Evolutionary conservation across 1,139 yeast genomes (phyloP).

Genomic region (Petasospora fabianii): DNA sequence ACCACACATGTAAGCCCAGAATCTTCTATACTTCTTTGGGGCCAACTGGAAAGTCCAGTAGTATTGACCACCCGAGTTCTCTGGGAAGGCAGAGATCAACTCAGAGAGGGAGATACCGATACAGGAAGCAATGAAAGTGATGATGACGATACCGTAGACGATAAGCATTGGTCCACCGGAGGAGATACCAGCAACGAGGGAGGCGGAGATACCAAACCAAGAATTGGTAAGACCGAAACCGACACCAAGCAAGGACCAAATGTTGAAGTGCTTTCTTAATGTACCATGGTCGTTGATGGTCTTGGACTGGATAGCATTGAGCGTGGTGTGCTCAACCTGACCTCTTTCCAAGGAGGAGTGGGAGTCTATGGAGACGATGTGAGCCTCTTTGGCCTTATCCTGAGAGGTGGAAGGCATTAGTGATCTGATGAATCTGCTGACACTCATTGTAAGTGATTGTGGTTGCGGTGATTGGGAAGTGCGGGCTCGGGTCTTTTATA

Average conservation of each 20-base stretch:
- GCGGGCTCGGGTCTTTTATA: not conserved
- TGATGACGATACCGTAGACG: slow-evolving; percentile 63
- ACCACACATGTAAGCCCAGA: slow-evolving; percentile 56
- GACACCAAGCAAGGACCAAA: slow-evolving; percentile 54
- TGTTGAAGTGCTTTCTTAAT: slow-evolving; percentile 32
- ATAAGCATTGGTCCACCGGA: slow-evolving; percentile 69
- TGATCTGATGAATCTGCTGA: slow-evolving; percentile 7
- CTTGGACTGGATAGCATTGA: slow-evolving; percentile 12
- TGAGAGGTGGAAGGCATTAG: slow-evolving; percentile 10
- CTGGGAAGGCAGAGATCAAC: slow-evolving; percentile 52
- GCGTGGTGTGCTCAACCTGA: slow-evolving; percentile 12
- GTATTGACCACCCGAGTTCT: slow-evolving; percentile 63
- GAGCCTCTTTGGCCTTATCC: slow-evolving; percentile 9
- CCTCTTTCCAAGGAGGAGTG: slow-evolving; percentile 9
- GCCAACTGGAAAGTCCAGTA: slow-evolving; percentile 60
- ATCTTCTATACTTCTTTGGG: slow-evolving; percentile 45
- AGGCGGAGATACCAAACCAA: slow-evolving; percentile 67
- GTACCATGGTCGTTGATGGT: slow-evolving; percentile 29
- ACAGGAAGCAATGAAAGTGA: slow-evolving; percentile 49
- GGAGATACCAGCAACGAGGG: slow-evolving; percentile 57
- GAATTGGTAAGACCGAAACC: slow-evolving; percentile 70
- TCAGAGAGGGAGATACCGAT: slow-evolving; percentile 54
- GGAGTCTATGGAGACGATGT: slow-evolving; percentile 5
- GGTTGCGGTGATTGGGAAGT: too few species aligned
- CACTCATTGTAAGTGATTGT: not conserved